phyloP scores from a whole-genome alignment of 495 filamentous ascomycete species.

The Penicillium silybi region DNA sequence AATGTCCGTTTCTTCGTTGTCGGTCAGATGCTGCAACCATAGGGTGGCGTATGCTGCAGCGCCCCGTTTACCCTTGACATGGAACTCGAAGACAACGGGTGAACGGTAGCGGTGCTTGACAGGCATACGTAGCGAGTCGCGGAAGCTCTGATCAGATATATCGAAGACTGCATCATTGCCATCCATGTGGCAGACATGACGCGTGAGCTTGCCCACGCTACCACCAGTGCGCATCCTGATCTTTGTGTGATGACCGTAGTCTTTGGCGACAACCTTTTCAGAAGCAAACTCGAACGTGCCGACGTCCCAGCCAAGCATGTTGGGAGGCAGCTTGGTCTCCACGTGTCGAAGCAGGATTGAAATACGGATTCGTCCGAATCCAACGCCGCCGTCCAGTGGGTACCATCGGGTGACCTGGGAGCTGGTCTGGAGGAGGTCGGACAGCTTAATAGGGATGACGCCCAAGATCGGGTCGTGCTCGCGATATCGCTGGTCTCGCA shows the following conservation, averaged over 20 bases:
- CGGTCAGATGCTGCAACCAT: constrained; percentile 81
- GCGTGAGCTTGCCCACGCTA: constrained; percentile 63
- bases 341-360: constrained; percentile 82
- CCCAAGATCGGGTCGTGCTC: constrained; percentile 95
- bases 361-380: constrained; percentile 87
- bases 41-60: constrained; percentile 71
- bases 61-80: constrained; percentile 60
- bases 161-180: constrained; percentile 66
- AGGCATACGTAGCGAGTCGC: constrained; percentile 66
- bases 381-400: constrained; percentile 63
- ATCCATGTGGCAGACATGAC: constrained; percentile 55
- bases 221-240: constrained; percentile 81
- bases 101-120: constrained; percentile 86
- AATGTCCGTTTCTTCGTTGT: constrained; percentile 69
- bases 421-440: constrained; percentile 77
- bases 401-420: constrained; percentile 75
- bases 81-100: constrained; percentile 85
- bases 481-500: constrained; percentile 80
- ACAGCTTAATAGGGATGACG: constrained; percentile 80
- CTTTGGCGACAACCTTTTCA: constrained; percentile 56
- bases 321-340: constrained; percentile 74
- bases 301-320: constrained; percentile 86
- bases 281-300: constrained; percentile 85
- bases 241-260: constrained; percentile 58
- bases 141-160: constrained; percentile 51